Evolutionary conservation across 129 eudicot species (phyloP).

Genomic region (Kitagawia praeruptora): DNA sequence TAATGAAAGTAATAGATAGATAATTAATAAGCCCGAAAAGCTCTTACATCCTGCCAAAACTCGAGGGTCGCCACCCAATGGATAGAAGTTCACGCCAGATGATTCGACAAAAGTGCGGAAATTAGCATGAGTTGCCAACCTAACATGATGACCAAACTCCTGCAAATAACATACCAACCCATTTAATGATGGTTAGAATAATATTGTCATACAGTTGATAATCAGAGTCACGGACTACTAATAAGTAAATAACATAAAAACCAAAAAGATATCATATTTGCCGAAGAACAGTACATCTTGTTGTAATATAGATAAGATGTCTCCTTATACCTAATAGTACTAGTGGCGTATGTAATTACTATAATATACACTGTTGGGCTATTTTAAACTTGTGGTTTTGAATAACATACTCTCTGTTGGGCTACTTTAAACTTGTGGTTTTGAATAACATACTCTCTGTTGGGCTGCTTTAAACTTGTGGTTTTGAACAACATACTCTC

Average conservation of each 20-base stretch:
- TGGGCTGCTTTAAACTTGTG: too few relatives aligned
- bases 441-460: too few relatives aligned
- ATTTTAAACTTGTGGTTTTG: too few relatives aligned
- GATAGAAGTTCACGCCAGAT: constrained; percentile 91
- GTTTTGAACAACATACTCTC: too few relatives aligned
- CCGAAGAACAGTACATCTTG: background rate
- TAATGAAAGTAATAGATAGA: background rate
- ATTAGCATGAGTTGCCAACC: constrained; percentile 90
- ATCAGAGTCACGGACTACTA: background rate
- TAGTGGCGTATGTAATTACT: background rate
- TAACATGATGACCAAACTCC: constrained; percentile 91
- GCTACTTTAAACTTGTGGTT: too few relatives aligned
- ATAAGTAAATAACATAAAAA: background rate
- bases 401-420: too few relatives aligned
- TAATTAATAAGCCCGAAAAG: constrained; percentile 6
- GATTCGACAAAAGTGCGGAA: constrained; percentile 79
- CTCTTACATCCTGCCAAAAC: constrained; percentile 95
- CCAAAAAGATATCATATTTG: background rate
- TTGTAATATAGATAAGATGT: too few relatives aligned
- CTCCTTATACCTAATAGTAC: background rate
- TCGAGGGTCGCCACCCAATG: constrained; percentile 97
- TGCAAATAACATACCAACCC: constrained; percentile 27
- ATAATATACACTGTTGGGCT: too few relatives aligned
- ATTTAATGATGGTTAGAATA: constrained; percentile 1
- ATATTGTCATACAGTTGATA: background rate